Evolutionary conservation across 495 filamentous ascomycete species (phyloP).

Genomic region (Echria macrotheca): DNA sequence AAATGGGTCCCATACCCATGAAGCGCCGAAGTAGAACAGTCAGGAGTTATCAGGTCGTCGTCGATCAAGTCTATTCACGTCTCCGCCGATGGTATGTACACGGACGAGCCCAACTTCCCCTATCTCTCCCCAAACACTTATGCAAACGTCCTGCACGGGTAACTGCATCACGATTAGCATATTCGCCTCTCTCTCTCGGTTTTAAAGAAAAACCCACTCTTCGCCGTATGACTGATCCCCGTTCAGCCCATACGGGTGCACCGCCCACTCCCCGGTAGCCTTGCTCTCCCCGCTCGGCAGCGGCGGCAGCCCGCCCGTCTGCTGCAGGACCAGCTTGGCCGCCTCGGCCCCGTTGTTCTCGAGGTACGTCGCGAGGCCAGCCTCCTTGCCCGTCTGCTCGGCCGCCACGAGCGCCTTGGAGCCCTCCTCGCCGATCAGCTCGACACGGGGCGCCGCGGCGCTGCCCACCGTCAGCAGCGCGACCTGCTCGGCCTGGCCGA

Average conservation of each 20-base stretch:
- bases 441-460: constrained; percentile 70
- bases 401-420: constrained; percentile 72
- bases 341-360: constrained; percentile 58
- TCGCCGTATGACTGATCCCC: constrained; percentile 52
- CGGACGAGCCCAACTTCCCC: not conserved
- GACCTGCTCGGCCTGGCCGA: constrained; percentile 81
- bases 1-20: not conserved
- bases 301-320: constrained; percentile 68
- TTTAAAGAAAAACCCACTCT: constrained; percentile 42
- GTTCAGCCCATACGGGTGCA: constrained; percentile 50
- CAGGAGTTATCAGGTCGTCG: no score
- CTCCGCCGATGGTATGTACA: constrained; percentile 18
- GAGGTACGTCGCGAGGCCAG: constrained; percentile 62
- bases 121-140: constrained; percentile 5
- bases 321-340: constrained; percentile 59
- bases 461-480: constrained; percentile 81
- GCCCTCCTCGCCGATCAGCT: constrained; percentile 80
- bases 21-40: not conserved
- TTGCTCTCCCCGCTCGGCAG: constrained; percentile 61
- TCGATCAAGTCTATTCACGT: constrained; percentile 12
- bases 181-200: not conserved
- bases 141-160: constrained; percentile 33
- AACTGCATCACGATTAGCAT: constrained; percentile 27
- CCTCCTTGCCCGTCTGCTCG: constrained; percentile 66
- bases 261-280: constrained; percentile 40